A percentile compares a stretch with the other conserved stretches of the same genome.
Evolutionary conservation across 768 basidiomycete genomes (phyloP).

Genomic region (Leccinum longicurvipes): DNA sequence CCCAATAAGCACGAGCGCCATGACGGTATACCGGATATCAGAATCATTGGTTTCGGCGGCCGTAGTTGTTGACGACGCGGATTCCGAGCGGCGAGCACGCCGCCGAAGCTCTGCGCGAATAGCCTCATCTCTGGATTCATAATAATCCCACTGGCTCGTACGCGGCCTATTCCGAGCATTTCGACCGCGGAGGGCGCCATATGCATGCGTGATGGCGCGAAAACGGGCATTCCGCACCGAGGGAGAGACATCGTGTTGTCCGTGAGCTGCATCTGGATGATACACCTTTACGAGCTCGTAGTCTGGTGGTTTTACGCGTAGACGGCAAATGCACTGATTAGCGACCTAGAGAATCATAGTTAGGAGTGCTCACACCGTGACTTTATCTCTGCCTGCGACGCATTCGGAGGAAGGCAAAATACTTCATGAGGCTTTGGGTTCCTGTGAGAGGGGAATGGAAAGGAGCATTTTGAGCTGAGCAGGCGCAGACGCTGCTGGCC

Average conservation of each 20-base stretch:
- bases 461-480: conserved; percentile 16
- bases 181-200: conserved; percentile 40
- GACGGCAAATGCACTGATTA: too few relatives aligned
- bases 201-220: conserved; percentile 61
- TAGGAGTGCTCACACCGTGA: conserved; percentile 49
- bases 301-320: conserved; percentile 51
- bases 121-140: conserved; percentile 32
- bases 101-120: conserved; percentile 52
- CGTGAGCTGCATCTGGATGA: conserved; percentile 61
- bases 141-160: background rate
- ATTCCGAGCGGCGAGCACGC: conserved; percentile 32
- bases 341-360: background rate
- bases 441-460: conserved; percentile 50
- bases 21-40: conserved; percentile 11
- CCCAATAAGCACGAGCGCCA: conserved; percentile 10
- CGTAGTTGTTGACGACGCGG: conserved; percentile 3
- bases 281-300: conserved; percentile 70
- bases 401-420: conserved; percentile 58
- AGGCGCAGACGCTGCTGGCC: background rate
- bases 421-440: conserved; percentile 69
- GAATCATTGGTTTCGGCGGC: background rate
- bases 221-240: conserved; percentile 55
- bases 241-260: conserved; percentile 39
- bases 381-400: conserved; percentile 62
- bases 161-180: background rate